Percentiles rank a stretch among this genome's conserved stretches.
These are phyloP conservation scores for Mycena albidolilacea DNA, from an alignment of 768 basidiomycete species.

Conservation along the genomic window DNA sequence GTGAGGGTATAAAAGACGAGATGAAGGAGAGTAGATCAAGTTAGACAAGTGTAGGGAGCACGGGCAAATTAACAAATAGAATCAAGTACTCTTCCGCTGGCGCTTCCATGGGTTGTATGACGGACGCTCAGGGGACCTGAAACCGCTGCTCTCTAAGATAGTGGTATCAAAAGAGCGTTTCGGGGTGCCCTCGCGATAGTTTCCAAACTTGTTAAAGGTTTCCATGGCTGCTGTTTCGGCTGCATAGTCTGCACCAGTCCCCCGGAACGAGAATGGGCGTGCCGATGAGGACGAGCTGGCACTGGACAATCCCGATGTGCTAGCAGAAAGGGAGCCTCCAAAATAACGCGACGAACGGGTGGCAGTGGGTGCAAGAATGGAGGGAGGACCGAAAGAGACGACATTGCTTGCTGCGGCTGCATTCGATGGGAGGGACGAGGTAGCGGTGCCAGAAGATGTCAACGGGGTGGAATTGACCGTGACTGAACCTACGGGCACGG, in stretches of 20 bases:
- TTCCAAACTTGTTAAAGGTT: background rate
- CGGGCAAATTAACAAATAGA: too few species aligned
- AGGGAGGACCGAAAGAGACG: background rate
- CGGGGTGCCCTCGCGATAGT: background rate
- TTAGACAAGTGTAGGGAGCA: too few species aligned
- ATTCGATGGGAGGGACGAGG: background rate
- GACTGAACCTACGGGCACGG: too few species aligned
- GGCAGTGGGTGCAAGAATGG: background rate
- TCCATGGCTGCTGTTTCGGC: too few species aligned
- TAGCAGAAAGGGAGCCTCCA: background rate
- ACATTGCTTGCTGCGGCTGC: background rate
- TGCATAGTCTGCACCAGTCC: too few species aligned
- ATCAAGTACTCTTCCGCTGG: background rate
- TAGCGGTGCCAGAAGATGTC: background rate
- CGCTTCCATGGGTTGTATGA: slow-evolving; percentile 13
- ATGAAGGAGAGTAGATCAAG: too few species aligned
- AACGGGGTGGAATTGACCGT: too few species aligned
- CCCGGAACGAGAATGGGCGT: too few species aligned
- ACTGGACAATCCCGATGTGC: background rate
- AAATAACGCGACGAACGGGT: background rate
- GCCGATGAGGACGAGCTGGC: background rate
- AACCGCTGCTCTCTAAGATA: background rate
- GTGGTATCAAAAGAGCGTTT: background rate
- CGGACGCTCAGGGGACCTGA: slow-evolving; percentile 8
- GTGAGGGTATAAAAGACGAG: too few species aligned